Evolutionary conservation across 306 rosid species (phyloP).

Genomic region (Bauhinia variegata): DNA sequence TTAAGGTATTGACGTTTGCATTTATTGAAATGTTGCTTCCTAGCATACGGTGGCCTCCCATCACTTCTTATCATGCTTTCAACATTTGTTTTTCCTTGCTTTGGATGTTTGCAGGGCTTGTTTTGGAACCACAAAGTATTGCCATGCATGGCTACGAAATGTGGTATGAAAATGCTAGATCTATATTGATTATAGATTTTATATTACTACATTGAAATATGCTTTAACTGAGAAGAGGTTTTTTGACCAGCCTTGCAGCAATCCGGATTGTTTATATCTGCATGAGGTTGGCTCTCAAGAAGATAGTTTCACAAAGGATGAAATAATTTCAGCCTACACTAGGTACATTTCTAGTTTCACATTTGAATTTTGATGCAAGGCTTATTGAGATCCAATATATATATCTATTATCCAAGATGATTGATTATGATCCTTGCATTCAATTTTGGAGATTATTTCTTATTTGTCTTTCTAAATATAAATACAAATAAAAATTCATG

Average conservation of each 20-base stretch:
- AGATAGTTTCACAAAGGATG: constrained; percentile 97
- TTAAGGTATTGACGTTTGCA: constrained; percentile 59
- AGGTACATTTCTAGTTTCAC: constrained; percentile 57
- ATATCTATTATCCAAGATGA: too few relatives aligned
- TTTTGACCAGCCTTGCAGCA: constrained; percentile 88
- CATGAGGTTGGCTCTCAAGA: constrained; percentile 90
- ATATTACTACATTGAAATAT: constrained; percentile 16
- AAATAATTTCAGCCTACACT: constrained; percentile 84
- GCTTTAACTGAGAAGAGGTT: constrained; percentile 27
- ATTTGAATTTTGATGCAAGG: too few relatives aligned
- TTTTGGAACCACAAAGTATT: constrained; percentile 97
- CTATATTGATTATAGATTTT: constrained; percentile 5
- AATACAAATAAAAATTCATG: constrained; percentile 3
- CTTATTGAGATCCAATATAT: too few relatives aligned
- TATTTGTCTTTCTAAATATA: not conserved
- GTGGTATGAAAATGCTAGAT: constrained; percentile 60
- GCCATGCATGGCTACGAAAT: constrained; percentile 99
- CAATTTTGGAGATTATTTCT: not conserved
- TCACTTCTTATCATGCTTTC: not conserved
- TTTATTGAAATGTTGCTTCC: not conserved
- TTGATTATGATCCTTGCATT: too few relatives aligned
- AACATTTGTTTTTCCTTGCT: not conserved
- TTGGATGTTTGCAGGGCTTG: constrained; percentile 72
- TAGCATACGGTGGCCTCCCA: constrained; percentile 15
- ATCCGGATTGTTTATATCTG: constrained; percentile 94